Percentiles rank a stretch among this genome's conserved stretches.
Evolutionary conservation across 306 rosid species (phyloP).

Genomic region (Cicer yamashitae): DNA sequence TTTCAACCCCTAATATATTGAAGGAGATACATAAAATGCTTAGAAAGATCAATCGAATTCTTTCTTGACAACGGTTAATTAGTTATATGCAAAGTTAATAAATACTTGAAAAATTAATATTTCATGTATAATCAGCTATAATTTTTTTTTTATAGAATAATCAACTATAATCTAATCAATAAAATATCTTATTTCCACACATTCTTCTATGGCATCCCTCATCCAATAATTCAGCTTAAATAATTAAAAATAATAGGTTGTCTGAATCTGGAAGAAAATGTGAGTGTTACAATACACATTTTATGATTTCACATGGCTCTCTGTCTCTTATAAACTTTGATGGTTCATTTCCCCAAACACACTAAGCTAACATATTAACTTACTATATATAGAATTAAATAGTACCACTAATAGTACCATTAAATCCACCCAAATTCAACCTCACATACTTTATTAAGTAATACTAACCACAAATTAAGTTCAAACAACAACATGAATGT

Average conservation of each 20-base stretch:
- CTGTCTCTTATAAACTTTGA: slow-evolving; percentile 40
- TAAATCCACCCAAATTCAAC: slow-evolving; percentile 38
- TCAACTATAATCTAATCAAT: no score
- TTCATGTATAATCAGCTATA: no score
- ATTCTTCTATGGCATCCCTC: slow-evolving; percentile 31
- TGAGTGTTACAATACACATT: background rate
- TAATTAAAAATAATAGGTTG: slow-evolving; percentile 31
- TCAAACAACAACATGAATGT: slow-evolving; percentile 29
- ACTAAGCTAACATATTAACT: background rate
- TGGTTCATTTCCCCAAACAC: slow-evolving; percentile 49
- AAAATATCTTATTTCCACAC: no score
- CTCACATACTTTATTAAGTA: slow-evolving; percentile 29
- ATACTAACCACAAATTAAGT: background rate
- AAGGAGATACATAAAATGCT: no score
- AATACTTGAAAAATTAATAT: no score
- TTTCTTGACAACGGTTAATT: no score
- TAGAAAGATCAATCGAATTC: no score
- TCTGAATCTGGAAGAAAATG: slow-evolving; percentile 35
- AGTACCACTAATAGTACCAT: slow-evolving; percentile 1
- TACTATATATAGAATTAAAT: background rate
- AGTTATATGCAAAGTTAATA: no score
- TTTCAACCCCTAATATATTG: no score
- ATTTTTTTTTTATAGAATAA: no score
- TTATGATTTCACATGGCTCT: slow-evolving; percentile 53
- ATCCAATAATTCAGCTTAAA: slow-evolving; percentile 50